phyloP scores from a whole-genome alignment of 768 basidiomycete genomes.

The Brasilioporus rufonigricans region DNA sequence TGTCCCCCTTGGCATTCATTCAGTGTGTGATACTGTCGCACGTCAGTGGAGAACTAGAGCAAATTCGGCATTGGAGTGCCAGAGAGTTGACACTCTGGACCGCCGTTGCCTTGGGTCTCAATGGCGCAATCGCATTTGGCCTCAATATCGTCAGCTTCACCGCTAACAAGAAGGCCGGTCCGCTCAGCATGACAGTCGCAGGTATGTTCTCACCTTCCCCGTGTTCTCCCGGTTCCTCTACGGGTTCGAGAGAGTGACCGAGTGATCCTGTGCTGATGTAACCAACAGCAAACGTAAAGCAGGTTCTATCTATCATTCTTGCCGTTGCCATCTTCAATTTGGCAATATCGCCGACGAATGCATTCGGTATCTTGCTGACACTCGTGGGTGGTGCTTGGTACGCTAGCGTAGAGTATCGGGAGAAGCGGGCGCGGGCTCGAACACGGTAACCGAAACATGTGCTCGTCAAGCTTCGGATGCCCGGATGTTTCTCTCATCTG shows the following conservation, averaged over 20 bases:
- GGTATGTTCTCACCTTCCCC: slow-evolving; percentile 42
- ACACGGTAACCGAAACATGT: slow-evolving; percentile 4
- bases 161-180: slow-evolving; percentile 90
- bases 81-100: slow-evolving; percentile 40
- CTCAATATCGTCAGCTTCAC: slow-evolving; percentile 94
- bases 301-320: slow-evolving; percentile 84
- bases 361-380: slow-evolving; percentile 79
- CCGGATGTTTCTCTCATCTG: background rate
- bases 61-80: slow-evolving; percentile 48
- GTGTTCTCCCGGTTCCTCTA: slow-evolving; percentile 1
- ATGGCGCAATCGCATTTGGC: slow-evolving; percentile 87
- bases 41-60: slow-evolving; percentile 74
- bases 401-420: slow-evolving; percentile 60
- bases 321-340: slow-evolving; percentile 85
- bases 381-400: slow-evolving; percentile 85
- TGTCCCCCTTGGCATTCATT: slow-evolving; percentile 89
- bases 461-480: background rate
- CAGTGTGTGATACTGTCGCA: slow-evolving; percentile 81
- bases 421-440: slow-evolving; percentile 37
- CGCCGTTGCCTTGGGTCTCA: slow-evolving; percentile 59
- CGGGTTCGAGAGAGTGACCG: background rate
- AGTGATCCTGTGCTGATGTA: slow-evolving; percentile 5
- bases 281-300: slow-evolving; percentile 81
- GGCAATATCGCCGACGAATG: slow-evolving; percentile 76
- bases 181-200: slow-evolving; percentile 88